These are phyloP conservation scores for Claviceps paspali DNA, from an alignment of 2,329 filamentous ascomycete genomes.

Conservation along the genomic window DNA sequence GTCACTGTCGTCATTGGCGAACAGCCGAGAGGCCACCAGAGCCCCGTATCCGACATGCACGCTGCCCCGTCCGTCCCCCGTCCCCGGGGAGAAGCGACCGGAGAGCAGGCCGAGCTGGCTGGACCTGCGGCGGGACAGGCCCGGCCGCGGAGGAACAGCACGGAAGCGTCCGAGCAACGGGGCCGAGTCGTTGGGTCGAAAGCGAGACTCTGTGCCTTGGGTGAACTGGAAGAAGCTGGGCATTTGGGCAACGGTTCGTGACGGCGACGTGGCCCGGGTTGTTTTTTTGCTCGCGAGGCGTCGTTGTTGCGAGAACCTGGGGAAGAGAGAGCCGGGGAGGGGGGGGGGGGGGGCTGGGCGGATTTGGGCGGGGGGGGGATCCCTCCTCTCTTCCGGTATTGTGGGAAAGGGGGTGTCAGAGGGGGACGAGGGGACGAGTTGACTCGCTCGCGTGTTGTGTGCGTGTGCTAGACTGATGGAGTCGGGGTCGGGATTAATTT, in stretches of 20 bases:
- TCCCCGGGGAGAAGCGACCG: constrained; percentile 10
- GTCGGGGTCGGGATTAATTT: no score
- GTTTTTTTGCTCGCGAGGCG: no score
- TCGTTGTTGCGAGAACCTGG: not conserved
- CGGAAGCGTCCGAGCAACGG: constrained; percentile 51
- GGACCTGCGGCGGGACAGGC: constrained; percentile 13
- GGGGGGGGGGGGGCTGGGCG: not conserved
- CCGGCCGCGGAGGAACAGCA: constrained; percentile 36
- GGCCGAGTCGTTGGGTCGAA: constrained; percentile 37
- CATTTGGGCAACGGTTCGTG: constrained; percentile 25
- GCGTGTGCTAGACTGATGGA: no score
- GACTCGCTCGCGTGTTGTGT: no score
- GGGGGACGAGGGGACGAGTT: no score
- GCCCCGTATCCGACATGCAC: constrained; percentile 43
- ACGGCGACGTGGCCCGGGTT: not conserved
- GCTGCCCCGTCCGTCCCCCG: constrained; percentile 28
- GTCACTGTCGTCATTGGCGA: constrained; percentile 19
- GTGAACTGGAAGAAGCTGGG: constrained; percentile 54
- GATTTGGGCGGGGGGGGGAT: not conserved
- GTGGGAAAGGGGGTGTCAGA: no score
- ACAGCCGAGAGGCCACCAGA: constrained; percentile 29
- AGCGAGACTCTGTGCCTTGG: constrained; percentile 44
- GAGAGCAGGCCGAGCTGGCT: constrained; percentile 27
- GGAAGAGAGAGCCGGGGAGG: not conserved
- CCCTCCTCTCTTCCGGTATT: no score